These are phyloP conservation scores for Geotrichum reessii DNA, from an alignment of 1,139 yeast species.

Conservation along the genomic window DNA sequence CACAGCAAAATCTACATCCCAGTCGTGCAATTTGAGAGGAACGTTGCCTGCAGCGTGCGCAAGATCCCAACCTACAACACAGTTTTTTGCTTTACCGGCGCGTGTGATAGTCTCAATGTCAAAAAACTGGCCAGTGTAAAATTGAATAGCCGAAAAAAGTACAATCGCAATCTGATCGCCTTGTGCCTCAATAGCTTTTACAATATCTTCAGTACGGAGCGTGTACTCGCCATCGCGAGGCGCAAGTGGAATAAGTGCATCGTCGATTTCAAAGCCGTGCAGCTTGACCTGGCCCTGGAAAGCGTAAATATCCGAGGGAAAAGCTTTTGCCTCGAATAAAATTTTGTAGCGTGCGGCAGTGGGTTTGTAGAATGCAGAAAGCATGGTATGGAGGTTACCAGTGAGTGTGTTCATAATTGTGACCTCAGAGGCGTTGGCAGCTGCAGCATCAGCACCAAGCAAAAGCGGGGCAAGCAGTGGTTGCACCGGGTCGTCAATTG, in stretches of 20 bases:
- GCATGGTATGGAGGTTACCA: constrained; percentile 66
- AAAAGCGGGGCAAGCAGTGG: constrained; percentile 67
- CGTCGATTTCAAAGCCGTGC: constrained; percentile 52
- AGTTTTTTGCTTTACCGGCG: constrained; percentile 49
- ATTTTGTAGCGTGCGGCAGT: constrained; percentile 55
- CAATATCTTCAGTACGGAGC: constrained; percentile 58
- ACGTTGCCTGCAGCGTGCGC: constrained; percentile 95
- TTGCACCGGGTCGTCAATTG: constrained; percentile 69
- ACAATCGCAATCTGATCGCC: constrained; percentile 66
- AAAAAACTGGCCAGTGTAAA: constrained; percentile 84
- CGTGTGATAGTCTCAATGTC: constrained; percentile 64
- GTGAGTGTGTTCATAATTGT: constrained; percentile 88
- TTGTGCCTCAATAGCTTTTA: constrained; percentile 49
- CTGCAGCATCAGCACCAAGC: constrained; percentile 52
- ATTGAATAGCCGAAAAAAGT: constrained; percentile 83
- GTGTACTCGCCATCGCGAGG: constrained; percentile 54
- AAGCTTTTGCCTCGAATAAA: constrained; percentile 77
- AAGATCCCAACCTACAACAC: constrained; percentile 87
- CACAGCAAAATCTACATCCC: constrained; percentile 89
- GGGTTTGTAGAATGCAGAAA: constrained; percentile 73
- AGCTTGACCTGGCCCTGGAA: constrained; percentile 65
- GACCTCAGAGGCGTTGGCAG: constrained; percentile 46
- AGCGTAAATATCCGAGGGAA: constrained; percentile 90
- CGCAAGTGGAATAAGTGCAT: constrained; percentile 57
- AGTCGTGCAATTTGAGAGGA: constrained; percentile 66